Conservation (phyloP, 2,329 filamentous ascomycete species). For the Diaporthe amygdali region DNA sequence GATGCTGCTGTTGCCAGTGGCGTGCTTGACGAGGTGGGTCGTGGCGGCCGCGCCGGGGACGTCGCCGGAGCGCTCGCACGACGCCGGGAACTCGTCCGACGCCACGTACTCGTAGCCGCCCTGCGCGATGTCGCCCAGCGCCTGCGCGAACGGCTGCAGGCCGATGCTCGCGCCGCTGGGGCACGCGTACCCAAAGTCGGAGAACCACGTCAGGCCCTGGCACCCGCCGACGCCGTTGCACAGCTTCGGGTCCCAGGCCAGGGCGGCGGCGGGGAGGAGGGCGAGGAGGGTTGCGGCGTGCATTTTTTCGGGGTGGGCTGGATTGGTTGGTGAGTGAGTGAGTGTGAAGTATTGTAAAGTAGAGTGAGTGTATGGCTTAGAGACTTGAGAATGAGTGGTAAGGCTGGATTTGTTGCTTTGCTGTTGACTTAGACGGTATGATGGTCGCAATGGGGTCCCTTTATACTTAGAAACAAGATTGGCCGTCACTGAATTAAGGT, state of each 20-base stretch:
- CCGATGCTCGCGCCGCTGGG: neutral
- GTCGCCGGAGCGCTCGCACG: neutral
- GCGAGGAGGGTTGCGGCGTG: neutral
- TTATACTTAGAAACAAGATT: constrained; percentile 1
- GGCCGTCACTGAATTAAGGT: constrained; percentile 1
- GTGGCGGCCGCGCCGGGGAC: neutral
- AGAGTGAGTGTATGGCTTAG: neutral
- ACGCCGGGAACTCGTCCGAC: neutral
- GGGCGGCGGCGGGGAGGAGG: neutral
- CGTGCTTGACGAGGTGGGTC: neutral
- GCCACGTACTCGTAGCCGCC: neutral
- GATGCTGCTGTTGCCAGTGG: neutral
- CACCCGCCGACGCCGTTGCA: neutral
- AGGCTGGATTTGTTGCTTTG: neutral
- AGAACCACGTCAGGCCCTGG: neutral
- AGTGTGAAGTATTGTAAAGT: neutral
- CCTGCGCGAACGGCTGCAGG: neutral
- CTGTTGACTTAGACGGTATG: neutral
- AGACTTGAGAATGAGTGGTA: neutral
- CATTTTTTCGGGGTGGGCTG: neutral
- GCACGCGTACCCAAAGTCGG: neutral
- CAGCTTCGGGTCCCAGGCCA: neutral
- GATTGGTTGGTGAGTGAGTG: neutral
- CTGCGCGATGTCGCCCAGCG: neutral
- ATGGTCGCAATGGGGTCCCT: neutral